phyloP scores from a whole-genome alignment of 83 land plant species.

The Diphasiastrum complanatum region DNA sequence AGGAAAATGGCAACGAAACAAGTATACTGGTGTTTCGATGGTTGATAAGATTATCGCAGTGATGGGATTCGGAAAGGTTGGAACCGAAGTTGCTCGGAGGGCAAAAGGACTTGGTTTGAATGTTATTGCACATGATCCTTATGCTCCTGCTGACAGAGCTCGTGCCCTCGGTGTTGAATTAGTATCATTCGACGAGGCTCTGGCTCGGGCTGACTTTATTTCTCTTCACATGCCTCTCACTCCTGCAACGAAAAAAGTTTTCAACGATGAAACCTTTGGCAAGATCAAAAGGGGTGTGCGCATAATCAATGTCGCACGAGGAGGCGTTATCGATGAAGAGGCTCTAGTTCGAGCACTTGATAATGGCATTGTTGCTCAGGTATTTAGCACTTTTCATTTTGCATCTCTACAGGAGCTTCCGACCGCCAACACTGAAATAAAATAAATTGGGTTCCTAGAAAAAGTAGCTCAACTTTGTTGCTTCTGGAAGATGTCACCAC shows the following conservation, averaged over 20 bases:
- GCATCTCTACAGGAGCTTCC: too few relatives aligned
- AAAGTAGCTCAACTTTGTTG: too few relatives aligned
- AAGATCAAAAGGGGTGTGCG: conserved; percentile 70
- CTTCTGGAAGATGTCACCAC: too few relatives aligned
- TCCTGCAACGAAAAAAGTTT: conserved; percentile 54
- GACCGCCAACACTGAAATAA: too few relatives aligned
- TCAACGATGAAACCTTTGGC: conserved; percentile 70
- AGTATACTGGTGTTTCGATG: conserved; percentile 83
- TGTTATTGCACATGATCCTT: conserved; percentile 89
- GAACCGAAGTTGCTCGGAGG: conserved; percentile 88
- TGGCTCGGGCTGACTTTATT: conserved; percentile 74
- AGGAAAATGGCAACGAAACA: conserved; percentile 81
- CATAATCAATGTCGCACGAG: conserved; percentile 54
- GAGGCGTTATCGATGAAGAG: conserved; percentile 62
- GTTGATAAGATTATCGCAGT: conserved; percentile 83
- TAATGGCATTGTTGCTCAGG: conserved; percentile 77
- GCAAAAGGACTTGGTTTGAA: conserved; percentile 89
- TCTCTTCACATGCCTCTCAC: conserved; percentile 91
- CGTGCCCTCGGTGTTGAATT: conserved; percentile 78
- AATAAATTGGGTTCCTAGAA: too few relatives aligned
- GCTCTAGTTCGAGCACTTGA: conserved; percentile 56
- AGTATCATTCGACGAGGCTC: conserved; percentile 71
- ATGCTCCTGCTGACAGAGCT: conserved; percentile 82
- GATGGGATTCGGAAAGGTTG: conserved; percentile 94
- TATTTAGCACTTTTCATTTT: conserved; percentile 13